A percentile compares a stretch with the other conserved stretches of the same genome.
phyloP scores from a whole-genome alignment of 176 grass and related monocot genomes.

The Chloris gayana region DNA sequence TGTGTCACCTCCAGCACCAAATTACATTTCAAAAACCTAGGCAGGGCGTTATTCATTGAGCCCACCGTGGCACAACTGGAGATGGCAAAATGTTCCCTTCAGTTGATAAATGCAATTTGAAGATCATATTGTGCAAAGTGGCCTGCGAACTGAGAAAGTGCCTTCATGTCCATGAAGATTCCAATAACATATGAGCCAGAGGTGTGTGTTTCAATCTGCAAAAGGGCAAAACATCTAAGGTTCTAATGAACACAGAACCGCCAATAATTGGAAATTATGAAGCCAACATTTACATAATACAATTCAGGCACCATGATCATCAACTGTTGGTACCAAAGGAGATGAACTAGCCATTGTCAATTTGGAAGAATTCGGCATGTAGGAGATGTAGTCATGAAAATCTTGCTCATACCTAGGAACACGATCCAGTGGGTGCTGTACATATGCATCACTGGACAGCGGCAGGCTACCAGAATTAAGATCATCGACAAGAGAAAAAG shows the following conservation, averaged over 20 bases:
- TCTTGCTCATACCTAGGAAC: constrained; percentile 25
- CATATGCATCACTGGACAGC: constrained; percentile 16
- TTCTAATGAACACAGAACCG: not conserved
- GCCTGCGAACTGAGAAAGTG: not conserved
- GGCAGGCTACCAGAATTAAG: constrained; percentile 17
- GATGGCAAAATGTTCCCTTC: not conserved
- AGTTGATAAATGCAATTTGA: not conserved
- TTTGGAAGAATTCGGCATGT: not conserved
- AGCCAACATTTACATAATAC: not conserved
- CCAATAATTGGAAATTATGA: not conserved
- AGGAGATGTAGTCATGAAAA: not conserved
- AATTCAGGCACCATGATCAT: constrained; percentile 17
- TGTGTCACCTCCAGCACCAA: not conserved
- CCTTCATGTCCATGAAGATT: not conserved
- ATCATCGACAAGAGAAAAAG: constrained; percentile 22
- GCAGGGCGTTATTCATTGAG: not conserved
- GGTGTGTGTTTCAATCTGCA: not conserved
- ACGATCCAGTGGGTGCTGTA: not conserved
- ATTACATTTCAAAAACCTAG: not conserved
- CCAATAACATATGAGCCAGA: not conserved
- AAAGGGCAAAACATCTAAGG: constrained; percentile 4
- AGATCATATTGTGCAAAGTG: not conserved
- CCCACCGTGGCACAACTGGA: not conserved
- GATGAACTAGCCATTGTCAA: not conserved
- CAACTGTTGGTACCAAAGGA: not conserved